Evolutionary conservation across 768 basidiomycete species (phyloP), one percentile per base, ranked within the genome.

Genomic region (Auriscalpium microsporum): DNA sequence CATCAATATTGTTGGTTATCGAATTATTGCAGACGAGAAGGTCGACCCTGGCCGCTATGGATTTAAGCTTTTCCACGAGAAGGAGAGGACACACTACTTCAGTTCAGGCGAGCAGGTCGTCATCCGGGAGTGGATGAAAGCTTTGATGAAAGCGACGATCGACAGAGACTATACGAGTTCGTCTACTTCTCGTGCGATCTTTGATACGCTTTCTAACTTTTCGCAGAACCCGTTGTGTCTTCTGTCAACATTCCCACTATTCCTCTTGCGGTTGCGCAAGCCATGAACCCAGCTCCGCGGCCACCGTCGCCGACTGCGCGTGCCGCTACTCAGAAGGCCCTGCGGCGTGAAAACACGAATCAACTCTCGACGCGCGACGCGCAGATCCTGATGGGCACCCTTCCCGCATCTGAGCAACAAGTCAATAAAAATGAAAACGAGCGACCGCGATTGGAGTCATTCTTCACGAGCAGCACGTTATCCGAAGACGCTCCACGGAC

Each of bases 51-150:
- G 95, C 13, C 81, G 86, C 63, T 98, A 95, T 70, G 94, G 92
- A 5, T 98, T 98, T 83, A 80, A 90, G 62, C 87, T 98, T 59
- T 82, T 94, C 35, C 94, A 97, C 62, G 90, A 93, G 46, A 72
- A 78, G 8, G 89, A 92, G 68, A 90, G 87, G 72, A 76, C 87
- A 1, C 93, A 98, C 68, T 91, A 71, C 65, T 99, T 99, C 72
- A 91, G 90, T 59, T 92, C 91, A 0, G 88, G 93, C 21, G 94
- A 97, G 65, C 90, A 92, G 69, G 64, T 72, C 1, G 71, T 82
- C 38, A 79, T 96, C 48, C 83, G 96, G n/a, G 92, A 92, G 61
- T 98, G 96, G 95, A 98, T 98, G 96, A 99, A 98, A 73, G 92
- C 94, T 8, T 82, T 99, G 62, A 97, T 98, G 92, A 99, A 98